These are phyloP conservation scores for Clonostachys rosea DNA, from an alignment of 2,329 filamentous ascomycete species.

Conservation along the genomic window DNA sequence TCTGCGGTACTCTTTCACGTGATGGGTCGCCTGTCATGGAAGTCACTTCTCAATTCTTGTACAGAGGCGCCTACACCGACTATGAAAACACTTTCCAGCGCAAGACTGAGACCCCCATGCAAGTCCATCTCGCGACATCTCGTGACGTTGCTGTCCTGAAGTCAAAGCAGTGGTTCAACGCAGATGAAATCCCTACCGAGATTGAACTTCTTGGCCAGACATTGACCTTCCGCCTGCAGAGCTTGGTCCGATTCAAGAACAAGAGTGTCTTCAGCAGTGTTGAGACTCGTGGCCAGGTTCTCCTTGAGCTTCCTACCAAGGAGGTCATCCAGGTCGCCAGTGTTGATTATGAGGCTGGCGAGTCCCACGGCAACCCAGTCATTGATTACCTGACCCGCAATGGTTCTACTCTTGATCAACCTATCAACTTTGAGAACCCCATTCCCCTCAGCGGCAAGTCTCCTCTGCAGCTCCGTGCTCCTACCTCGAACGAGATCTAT, in stretches of 20 bases:
- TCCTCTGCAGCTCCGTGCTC: slow-evolving; percentile 82
- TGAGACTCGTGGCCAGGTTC: slow-evolving; percentile 85
- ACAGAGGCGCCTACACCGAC: slow-evolving; percentile 88
- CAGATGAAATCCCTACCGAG: slow-evolving; percentile 66
- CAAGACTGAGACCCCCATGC: slow-evolving; percentile 92
- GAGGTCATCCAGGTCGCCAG: slow-evolving; percentile 97
- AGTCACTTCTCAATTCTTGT: slow-evolving; percentile 96
- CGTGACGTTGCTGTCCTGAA: slow-evolving; percentile 92
- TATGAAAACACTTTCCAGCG: slow-evolving; percentile 98
- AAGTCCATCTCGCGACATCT: slow-evolving; percentile 79
- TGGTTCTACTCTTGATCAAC: slow-evolving; percentile 90
- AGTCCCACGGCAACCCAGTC: slow-evolving; percentile 93
- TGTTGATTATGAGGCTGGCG: slow-evolving; percentile 88
- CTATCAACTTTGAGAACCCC: slow-evolving; percentile 93
- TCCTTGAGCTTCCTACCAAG: slow-evolving; percentile 92
- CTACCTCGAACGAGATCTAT: slow-evolving; percentile 95
- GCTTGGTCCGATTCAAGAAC: slow-evolving; percentile 90
- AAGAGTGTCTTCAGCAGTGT: slow-evolving; percentile 87
- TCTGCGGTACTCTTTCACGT: slow-evolving; percentile 92
- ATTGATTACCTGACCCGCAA: slow-evolving; percentile 93
- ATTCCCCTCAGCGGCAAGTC: slow-evolving; percentile 94
- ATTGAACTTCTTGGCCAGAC: slow-evolving; percentile 90
- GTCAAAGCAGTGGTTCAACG: slow-evolving; percentile 96
- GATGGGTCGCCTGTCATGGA: slow-evolving; percentile 89
- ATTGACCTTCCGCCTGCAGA: slow-evolving; percentile 92